Conservation (phyloP, 495 filamentous ascomycete species). For the Aspergillus leporis region DNA sequence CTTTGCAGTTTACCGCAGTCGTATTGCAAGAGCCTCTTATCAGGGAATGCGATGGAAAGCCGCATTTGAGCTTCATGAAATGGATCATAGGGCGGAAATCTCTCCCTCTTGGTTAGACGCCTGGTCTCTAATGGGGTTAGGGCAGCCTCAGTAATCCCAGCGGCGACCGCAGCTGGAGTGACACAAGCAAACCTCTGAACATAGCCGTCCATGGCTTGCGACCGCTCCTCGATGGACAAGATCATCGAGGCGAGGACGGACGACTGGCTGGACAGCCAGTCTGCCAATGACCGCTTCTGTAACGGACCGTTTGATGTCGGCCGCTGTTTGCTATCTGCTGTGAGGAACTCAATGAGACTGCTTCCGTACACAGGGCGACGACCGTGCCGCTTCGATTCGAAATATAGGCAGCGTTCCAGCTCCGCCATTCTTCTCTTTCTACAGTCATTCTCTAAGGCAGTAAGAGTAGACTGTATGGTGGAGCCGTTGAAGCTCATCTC, state of each 20-base stretch:
- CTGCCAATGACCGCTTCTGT: slow-evolving; percentile 50
- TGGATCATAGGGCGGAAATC: slow-evolving; percentile 67
- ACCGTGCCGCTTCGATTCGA: slow-evolving; percentile 79
- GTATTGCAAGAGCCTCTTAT: slow-evolving; percentile 92
- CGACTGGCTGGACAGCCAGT: slow-evolving; percentile 74
- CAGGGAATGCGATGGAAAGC: slow-evolving; percentile 93
- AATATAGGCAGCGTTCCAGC: slow-evolving; percentile 74
- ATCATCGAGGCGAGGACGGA: slow-evolving; percentile 71
- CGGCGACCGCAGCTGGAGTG: slow-evolving; percentile 82
- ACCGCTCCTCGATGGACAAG: slow-evolving; percentile 68
- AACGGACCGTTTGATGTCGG: slow-evolving; percentile 41
- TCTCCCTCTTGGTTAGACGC: slow-evolving; percentile 45
- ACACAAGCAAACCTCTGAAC: slow-evolving; percentile 88
- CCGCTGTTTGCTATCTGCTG: slow-evolving; percentile 55
- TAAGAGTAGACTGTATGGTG: slow-evolving; percentile 67
- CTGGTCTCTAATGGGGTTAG: slow-evolving; percentile 67
- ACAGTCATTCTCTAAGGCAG: slow-evolving; percentile 69
- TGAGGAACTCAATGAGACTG: slow-evolving; percentile 69
- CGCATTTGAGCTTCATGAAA: slow-evolving; percentile 95
- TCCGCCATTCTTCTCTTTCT: slow-evolving; percentile 74
- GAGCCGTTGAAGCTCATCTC: slow-evolving; percentile 59
- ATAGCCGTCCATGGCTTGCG: slow-evolving; percentile 67
- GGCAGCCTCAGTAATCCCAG: slow-evolving; percentile 68
- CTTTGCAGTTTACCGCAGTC: slow-evolving; percentile 97
- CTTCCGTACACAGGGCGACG: slow-evolving; percentile 79